Evolutionary conservation across 1,284 basidiomycete species (phyloP), one percentile per base, ranked within the genome.

Genomic region (Neonothopanus nambi): DNA sequence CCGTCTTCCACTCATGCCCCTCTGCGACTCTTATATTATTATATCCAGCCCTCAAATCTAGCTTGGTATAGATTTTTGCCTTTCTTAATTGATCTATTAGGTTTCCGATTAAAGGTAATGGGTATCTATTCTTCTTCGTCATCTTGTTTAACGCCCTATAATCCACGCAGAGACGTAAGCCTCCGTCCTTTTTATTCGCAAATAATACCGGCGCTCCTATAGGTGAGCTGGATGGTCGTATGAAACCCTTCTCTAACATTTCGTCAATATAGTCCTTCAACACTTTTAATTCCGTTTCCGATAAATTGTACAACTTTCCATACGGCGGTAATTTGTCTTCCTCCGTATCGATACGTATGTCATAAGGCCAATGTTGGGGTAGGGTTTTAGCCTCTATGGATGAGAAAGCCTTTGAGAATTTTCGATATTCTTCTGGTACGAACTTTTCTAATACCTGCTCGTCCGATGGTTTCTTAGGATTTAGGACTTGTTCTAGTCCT

Each of bases 251-350:
- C n/a, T n/a, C n/a, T n/a, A n/a, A n/a, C n/a, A n/a, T n/a, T n/a
- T n/a, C n/a, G n/a, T n/a, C n/a, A n/a, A 49, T 20, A 13, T 49
- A 38, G 15, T 49, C 48, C 17, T 49, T 49, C 5, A 49, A 28
- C 7, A 23, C 12, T 49, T 49, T 49, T 28, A 49, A 28, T 18
- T 49, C 37, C 9, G 24, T n/a, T 24, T 38, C 48, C 30, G 48
- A 49, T 38, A 49, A 39, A 24, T 49, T 49, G 18, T 49, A 49
- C 5, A 49, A 17, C 20, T 49, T 49, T 15, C 48, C 48, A 5
- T 26, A 13, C 12, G 46, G 33, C 6, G 46, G 46, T 7, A 48
- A 17, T 21, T 48, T 23, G 13, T 37, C 33, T 17, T 48, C 20
- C 23, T 37, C 46, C 11, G 33, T 48, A 4, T 48, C 33, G 30